These are phyloP conservation scores for Nicotiana rustica DNA, from an alignment of 305 asterid genomes.

Conservation along the genomic window DNA sequence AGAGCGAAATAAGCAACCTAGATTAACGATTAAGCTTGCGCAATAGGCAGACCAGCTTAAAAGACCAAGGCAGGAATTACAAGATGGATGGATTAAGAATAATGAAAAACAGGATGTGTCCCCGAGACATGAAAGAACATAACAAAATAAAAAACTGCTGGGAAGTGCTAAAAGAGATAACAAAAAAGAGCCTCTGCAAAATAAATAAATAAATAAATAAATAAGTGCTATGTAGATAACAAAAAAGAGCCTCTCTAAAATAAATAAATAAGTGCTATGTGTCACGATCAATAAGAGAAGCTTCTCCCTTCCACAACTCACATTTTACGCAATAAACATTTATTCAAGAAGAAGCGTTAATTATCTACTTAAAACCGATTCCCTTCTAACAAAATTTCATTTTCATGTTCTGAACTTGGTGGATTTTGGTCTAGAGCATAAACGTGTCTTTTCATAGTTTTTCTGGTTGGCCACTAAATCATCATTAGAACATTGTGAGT, in stretches of 20 bases:
- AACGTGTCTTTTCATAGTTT: background rate
- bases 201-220: background rate
- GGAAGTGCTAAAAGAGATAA: slow-evolving; percentile 6
- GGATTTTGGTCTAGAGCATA: slow-evolving; percentile 5
- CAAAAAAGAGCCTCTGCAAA: background rate
- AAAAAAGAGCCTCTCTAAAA: too few relatives aligned
- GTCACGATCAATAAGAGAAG: background rate
- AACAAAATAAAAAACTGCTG: slow-evolving; percentile 5
- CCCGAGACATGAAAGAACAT: slow-evolving; percentile 17
- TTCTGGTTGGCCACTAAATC: background rate
- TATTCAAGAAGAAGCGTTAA: slow-evolving; percentile 21
- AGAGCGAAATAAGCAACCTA: slow-evolving; percentile 21
- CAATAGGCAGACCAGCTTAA: slow-evolving; percentile 18
- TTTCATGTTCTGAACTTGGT: slow-evolving; percentile 7
- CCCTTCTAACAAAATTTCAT: background rate
- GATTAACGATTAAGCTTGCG: slow-evolving; percentile 8
- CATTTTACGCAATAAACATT: background rate
- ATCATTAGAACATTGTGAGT: background rate
- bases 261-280: background rate
- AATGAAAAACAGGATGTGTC: slow-evolving; percentile 16
- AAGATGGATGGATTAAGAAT: slow-evolving; percentile 17
- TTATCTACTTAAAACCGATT: background rate
- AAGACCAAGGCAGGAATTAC: slow-evolving; percentile 13
- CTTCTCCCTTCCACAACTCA: slow-evolving; percentile 7
- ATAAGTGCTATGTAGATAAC: too few relatives aligned